Evolutionary conservation across 352 stramenopile species (phyloP).

Genomic region (Globisporangium takayamanum): DNA sequence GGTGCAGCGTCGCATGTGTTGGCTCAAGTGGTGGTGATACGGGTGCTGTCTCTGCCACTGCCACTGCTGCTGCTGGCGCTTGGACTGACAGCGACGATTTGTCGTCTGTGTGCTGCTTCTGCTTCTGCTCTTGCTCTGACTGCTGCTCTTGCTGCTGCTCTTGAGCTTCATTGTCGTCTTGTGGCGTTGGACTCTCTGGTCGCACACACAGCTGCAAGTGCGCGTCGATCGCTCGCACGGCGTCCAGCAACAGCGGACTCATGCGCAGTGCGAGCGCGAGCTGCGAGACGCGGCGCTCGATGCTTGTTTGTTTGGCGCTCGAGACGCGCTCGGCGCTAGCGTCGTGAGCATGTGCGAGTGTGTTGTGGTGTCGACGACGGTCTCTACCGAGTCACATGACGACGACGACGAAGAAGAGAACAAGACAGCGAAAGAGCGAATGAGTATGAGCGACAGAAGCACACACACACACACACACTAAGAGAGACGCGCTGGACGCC

Average conservation of each 20-base stretch:
- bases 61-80: constrained; percentile 2
- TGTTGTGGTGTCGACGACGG: neutral
- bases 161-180: neutral
- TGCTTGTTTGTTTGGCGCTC: constrained; percentile 21
- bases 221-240: constrained; percentile 17
- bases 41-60: neutral
- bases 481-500: no score
- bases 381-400: neutral
- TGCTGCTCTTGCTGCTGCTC: no score
- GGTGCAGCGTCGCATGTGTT: constrained; percentile 7
- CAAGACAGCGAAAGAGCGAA: no score
- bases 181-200: neutral
- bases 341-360: constrained; percentile 21
- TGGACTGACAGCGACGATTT: no score
- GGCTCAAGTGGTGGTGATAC: no score
- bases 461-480: neutral
- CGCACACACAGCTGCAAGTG: constrained; percentile 20
- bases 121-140: no score
- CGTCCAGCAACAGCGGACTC: constrained; percentile 23
- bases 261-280: constrained; percentile 27
- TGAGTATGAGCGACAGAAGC: neutral
- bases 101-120: no score
- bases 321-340: constrained; percentile 1
- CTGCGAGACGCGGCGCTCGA: constrained; percentile 23
- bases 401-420: neutral